phyloP scores from a whole-genome alignment of 2,329 filamentous ascomycete genomes.

The Berkeleyomyces rouxiae region DNA sequence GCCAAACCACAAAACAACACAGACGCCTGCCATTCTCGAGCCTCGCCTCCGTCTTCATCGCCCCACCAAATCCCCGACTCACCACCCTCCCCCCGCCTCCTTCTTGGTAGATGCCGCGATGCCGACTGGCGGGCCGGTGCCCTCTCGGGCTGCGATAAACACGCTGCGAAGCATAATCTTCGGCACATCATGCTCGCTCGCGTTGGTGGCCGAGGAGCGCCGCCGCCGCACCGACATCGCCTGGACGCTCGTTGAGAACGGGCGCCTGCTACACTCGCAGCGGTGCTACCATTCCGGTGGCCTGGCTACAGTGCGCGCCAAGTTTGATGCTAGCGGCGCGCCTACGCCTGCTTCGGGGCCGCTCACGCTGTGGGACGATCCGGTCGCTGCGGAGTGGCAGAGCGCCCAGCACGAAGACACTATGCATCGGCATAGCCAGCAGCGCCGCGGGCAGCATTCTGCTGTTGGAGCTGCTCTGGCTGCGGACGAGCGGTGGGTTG shows the following conservation, averaged over 20 bases:
- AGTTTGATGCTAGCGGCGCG: conserved; percentile 2
- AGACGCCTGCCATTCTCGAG: not conserved
- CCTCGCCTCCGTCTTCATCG: not conserved
- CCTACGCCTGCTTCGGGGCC: not conserved
- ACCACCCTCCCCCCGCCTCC: not conserved
- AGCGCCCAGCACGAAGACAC: not conserved
- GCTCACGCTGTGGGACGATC: not conserved
- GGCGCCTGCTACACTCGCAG: conserved; percentile 13
- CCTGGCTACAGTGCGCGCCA: conserved; percentile 10
- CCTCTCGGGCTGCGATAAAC: conserved; percentile 38
- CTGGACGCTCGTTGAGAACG: conserved; percentile 34
- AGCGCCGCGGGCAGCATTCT: not conserved
- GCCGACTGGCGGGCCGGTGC: conserved; percentile 31
- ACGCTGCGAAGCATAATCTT: conserved; percentile 38
- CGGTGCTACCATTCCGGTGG: conserved; percentile 14
- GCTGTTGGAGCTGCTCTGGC: not conserved
- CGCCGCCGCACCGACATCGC: conserved; percentile 36
- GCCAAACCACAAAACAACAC: not conserved
- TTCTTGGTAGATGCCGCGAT: conserved; percentile 19
- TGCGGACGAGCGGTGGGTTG: not conserved
- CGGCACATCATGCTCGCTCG: conserved; percentile 40
- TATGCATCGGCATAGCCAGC: not conserved
- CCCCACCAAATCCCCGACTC: not conserved
- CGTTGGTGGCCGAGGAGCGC: conserved; percentile 38
- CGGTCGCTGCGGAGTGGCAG: not conserved